Conservation (phyloP, 805 yeast genomes). For the Ascoidea asiatica region DNA sequence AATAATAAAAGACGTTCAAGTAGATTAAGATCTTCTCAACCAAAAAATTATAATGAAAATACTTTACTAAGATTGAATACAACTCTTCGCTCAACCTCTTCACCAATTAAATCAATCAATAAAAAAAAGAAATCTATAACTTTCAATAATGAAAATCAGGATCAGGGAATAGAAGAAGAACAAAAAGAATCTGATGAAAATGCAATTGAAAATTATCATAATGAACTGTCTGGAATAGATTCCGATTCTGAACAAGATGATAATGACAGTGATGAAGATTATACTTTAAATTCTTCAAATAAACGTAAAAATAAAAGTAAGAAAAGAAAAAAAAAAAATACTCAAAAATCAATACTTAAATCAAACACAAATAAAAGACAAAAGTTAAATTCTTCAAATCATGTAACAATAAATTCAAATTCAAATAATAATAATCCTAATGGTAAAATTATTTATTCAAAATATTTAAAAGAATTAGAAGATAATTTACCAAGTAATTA, state of each 20-base stretch:
- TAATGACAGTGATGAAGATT: neutral
- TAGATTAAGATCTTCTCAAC: no score
- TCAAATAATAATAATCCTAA: neutral
- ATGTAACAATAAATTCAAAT: neutral
- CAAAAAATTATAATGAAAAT: no score
- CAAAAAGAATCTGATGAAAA: no score
- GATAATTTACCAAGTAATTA: constrained; percentile 29
- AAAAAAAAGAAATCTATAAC: no score
- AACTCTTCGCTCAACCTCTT: no score
- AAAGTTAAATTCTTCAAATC: constrained; percentile 1
- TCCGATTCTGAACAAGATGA: neutral
- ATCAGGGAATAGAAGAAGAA: no score
- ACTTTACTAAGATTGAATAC: no score
- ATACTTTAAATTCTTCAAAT: neutral
- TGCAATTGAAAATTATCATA: no score
- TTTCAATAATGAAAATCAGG: no score
- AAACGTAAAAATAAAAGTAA: neutral
- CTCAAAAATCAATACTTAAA: neutral
- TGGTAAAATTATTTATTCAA: no score
- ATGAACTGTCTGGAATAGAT: neutral
- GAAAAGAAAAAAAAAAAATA: neutral
- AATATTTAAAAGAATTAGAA: constrained; percentile 16
- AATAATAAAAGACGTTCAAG: no score
- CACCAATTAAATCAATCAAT: no score
- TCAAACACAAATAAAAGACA: neutral